Conservation (phyloP, 2,329 filamentous ascomycete species). For the Apiospora koreana region DNA sequence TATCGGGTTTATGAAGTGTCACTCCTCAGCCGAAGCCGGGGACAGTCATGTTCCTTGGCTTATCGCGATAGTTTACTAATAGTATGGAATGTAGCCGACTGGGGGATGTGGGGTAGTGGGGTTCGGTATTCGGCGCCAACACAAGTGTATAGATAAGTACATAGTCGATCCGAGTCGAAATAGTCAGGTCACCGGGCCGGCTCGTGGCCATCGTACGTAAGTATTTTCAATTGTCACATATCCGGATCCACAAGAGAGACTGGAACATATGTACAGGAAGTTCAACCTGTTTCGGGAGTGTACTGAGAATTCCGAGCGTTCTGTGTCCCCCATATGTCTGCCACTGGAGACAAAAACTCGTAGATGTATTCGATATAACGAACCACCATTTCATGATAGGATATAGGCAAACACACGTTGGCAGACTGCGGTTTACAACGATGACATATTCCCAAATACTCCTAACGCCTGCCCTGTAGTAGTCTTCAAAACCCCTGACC, state of each 20-base stretch:
- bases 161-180: not conserved
- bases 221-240: too few species aligned
- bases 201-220: too few species aligned
- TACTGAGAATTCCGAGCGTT: not conserved
- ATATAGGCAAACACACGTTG: not conserved
- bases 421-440: not conserved
- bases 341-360: too few species aligned
- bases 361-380: too few species aligned
- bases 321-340: too few species aligned
- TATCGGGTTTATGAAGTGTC: not conserved
- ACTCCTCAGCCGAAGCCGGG: not conserved
- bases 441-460: not conserved
- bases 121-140: not conserved
- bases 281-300: not conserved
- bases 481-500: not conserved
- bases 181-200: too few species aligned
- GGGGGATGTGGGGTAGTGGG: not conserved
- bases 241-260: too few species aligned
- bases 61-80: constrained; percentile 9
- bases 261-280: too few species aligned
- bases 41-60: not conserved
- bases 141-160: not conserved
- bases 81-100: not conserved
- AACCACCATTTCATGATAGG: not conserved
- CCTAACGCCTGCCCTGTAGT: not conserved